Evolutionary conservation across 2,329 filamentous ascomycete genomes (phyloP), one percentile per base, ranked within the genome.

Genomic region (Beauveria scarabaeidicola): DNA sequence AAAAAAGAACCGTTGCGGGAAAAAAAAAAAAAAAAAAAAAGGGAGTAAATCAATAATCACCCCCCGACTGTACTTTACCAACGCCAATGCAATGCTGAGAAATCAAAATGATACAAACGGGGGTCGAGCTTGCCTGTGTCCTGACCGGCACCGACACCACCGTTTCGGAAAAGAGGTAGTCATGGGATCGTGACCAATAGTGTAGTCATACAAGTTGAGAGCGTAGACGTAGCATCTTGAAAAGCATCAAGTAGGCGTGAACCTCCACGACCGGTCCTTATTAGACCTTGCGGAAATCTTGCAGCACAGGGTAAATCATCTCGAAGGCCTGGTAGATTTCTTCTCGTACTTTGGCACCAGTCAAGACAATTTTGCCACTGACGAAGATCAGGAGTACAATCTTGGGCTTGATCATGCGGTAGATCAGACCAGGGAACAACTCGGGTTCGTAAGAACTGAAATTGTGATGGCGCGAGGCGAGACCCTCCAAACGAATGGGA

Each of bases 401-500:
- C 86, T 97, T 97, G 21, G 94, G 94, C 82, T 97, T 97, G 82
- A 97, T 97, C 94, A 99, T 99, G 74, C 94, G 91, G 78, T 99
- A 99, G 78, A 99, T 99, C 56, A 99, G 87, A 85, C 94, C 94
- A 70, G 94, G 94, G 84, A 97, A 99, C 74, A 99, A 76, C 73
- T 99, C 94, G 66, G 94, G 94, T 76, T 99, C 94, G 76, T 99
- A 99, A 61, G 92, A 97, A 77, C 90, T 95, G 85, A 97, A 99
- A 79, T 96, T 96, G 82, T 97, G 93, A 83, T 99, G 94, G 77
- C 92, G 91, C 67, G 89, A 94, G 17, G 94, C 94, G 72, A 99
- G 80, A 77, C 94, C 94, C 74, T 97, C 94, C 61, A 99, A 82
- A 66, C 94, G 91, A 68, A 99, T 97, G 58, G 94, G 94, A 78